Evolutionary conservation across 192 early-diverging fungal genomes (phyloP).

Genomic region (Coemansia sp.): DNA sequence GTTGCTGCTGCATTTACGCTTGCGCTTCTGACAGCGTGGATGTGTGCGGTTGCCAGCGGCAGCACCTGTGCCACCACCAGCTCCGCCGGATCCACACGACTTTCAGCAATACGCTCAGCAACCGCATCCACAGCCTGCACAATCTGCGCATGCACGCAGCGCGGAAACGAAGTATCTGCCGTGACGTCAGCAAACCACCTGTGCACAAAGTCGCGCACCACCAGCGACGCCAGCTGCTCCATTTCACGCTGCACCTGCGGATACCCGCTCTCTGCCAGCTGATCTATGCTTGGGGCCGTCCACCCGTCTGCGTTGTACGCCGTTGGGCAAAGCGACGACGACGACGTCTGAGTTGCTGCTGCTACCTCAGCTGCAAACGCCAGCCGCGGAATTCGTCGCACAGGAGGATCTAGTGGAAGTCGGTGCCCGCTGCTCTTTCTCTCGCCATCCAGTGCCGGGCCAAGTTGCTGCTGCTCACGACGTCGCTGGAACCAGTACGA

Average conservation of each 20-base stretch:
- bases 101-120: constrained; percentile 17
- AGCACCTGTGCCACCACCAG: constrained; percentile 64
- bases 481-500: constrained; percentile 51
- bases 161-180: constrained; percentile 47
- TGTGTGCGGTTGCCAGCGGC: constrained; percentile 72
- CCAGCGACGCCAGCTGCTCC: constrained; percentile 18
- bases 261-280: constrained; percentile 2
- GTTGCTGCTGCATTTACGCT: constrained; percentile 19
- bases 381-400: constrained; percentile 30
- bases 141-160: constrained; percentile 32
- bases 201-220: constrained; percentile 55
- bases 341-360: background rate
- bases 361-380: constrained; percentile 11
- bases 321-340: constrained; percentile 12
- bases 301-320: constrained; percentile 8
- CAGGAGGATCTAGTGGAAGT: constrained; percentile 27
- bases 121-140: constrained; percentile 31
- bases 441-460: background rate
- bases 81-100: constrained; percentile 59
- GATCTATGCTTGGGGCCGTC: background rate
- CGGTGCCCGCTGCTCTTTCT: background rate
- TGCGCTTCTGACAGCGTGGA: constrained; percentile 58
- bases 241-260: constrained; percentile 10
- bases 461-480: constrained; percentile 13
- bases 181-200: constrained; percentile 49